Conservation (phyloP, 1,284 basidiomycete species). For the Leccinum insolens region DNA sequence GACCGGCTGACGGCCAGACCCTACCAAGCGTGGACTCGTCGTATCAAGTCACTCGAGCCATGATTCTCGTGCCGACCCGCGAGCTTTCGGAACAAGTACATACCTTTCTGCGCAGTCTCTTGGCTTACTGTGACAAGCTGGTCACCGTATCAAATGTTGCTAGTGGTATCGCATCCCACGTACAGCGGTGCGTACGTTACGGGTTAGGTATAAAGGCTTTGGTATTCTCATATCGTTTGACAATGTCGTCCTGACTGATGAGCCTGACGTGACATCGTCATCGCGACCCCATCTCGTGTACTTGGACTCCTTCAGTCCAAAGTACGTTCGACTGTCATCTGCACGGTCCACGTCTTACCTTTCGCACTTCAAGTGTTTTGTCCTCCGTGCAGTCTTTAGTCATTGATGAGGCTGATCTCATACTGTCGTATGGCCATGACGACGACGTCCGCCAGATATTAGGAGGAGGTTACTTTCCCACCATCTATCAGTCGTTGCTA, state of each 20-base stretch:
- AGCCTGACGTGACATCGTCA: constrained; percentile 80
- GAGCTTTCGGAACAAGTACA: constrained; percentile 94
- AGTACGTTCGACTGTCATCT: constrained; percentile 37
- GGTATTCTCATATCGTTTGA: constrained; percentile 5
- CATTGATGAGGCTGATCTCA: constrained; percentile 98
- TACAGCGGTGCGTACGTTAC: constrained; percentile 64
- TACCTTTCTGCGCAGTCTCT: constrained; percentile 66
- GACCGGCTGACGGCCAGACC: constrained; percentile 26
- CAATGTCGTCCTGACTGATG: constrained; percentile 83
- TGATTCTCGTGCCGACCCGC: constrained; percentile 93
- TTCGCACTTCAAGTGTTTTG: constrained; percentile 48
- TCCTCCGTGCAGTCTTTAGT: constrained; percentile 82
- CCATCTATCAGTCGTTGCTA: constrained; percentile 91
- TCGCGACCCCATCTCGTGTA: constrained; percentile 89
- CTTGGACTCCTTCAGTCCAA: constrained; percentile 82
- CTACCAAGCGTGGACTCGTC: constrained; percentile 42
- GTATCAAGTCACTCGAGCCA: constrained; percentile 69
- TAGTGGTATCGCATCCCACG: constrained; percentile 68
- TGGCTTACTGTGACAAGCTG: constrained; percentile 78
- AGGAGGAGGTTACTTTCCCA: constrained; percentile 77
- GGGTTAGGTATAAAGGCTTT: not conserved
- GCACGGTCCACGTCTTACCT: constrained; percentile 5
- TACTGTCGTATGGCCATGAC: constrained; percentile 84
- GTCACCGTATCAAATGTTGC: constrained; percentile 83
- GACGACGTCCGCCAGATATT: constrained; percentile 66